Base-by-base conservation (phyloP, 2,329 filamentous ascomycete genomes). In the Pseudogymnoascus sp. region DNA sequence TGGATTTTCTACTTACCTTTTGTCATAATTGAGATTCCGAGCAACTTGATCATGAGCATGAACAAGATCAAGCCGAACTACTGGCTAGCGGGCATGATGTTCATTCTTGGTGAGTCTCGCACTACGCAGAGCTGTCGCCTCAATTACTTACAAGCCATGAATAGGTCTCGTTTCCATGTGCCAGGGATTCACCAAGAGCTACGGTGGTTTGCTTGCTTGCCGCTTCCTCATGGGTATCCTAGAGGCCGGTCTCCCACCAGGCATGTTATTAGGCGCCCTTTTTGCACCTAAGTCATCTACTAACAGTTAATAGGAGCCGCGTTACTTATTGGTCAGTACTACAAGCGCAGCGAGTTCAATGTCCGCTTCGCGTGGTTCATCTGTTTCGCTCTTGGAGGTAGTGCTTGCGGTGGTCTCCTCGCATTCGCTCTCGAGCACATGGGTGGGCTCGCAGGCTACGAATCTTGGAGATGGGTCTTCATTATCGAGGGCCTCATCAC, bases 381-480 rank as follows among this genome's bases (percentile, higher is more conserved):
- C 66, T 72, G 72, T 64, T 73, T 73, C 73, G 77, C 69, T 72
- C 49, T 56, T 2, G 76, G 71, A 62, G 73, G 66, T 62, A 77
- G 68, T 62, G 78, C 67, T 38, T 79, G 68, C 71, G 78, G 72
- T 67, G 77, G 74, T 60, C 70, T 78, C 28, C 72, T 79, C n/a
- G 77, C 77, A 0, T 78, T 76, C 62, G 76, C 72, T 1, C 75
- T 79, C 63, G 70, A 72, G 21, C 68, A 75, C 42, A 74, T 80
- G 70, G 71, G 77, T 36, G 78, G 77, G 0, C 66, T 72, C 14
- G 72, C 70, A 9, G 77, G 77, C 7, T 76, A 76, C 61, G 68
- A 68, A 40, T 72, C 74, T 14, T 79, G 77, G 77, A 73, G 76
- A 18, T 80, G 78, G 79, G 77, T 81, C 37, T 81, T 81, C 68